Evolutionary conservation across 1,284 basidiomycete genomes (phyloP), one percentile per base, ranked within the genome.

Genomic region (Afroboletus lepidellus): DNA sequence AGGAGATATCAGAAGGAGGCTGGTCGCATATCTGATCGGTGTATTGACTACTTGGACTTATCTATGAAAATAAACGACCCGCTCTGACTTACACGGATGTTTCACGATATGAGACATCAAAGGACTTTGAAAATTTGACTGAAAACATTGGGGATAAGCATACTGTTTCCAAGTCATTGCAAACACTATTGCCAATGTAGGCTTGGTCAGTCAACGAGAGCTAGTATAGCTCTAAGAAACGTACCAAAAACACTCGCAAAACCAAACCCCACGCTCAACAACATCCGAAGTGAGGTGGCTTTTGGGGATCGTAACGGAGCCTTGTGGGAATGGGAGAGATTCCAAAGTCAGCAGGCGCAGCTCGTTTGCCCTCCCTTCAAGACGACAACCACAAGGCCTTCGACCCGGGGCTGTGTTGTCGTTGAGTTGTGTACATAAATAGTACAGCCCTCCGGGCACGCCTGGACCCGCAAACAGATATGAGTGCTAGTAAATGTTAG

Each of bases 281-380:
- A 47, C 30, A 83, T 1, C 84, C 83, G 61, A 87, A 90, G 41
- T 80, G 73, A 41, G 80, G 80, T 1, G 83, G 82, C 32, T 72
- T 74, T 5, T 75, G 61, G 2, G 83, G 79, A 70, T 87, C 72
- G 61, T 86, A 84, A 32, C 78, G 81, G 12, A 87, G 73, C 44
- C 74, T 70, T 53, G 64, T 71, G 0, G 88, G 89, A 30, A 91
- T 86, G 0, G 85, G 85, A 7, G 90, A 57, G 54, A 90, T 74
- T 8, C 80, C 78, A 57, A 89, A 81, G 59, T 87, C 84, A 12
- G 57, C n/a, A n/a, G n/a, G n/a, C n/a, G n/a, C n/a, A n/a, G n/a
- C n/a, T n/a, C n/a, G n/a, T n/a, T n/a, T n/a, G n/a, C n/a, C n/a
- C n/a, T n/a, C n/a, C n/a, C n/a, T n/a, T n/a, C n/a, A n/a, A n/a